A percentile compares a stretch with the other conserved stretches of the same genome.
phyloP scores from a whole-genome alignment of 805 yeast species.

The Jamesozyma jinghongensis region DNA sequence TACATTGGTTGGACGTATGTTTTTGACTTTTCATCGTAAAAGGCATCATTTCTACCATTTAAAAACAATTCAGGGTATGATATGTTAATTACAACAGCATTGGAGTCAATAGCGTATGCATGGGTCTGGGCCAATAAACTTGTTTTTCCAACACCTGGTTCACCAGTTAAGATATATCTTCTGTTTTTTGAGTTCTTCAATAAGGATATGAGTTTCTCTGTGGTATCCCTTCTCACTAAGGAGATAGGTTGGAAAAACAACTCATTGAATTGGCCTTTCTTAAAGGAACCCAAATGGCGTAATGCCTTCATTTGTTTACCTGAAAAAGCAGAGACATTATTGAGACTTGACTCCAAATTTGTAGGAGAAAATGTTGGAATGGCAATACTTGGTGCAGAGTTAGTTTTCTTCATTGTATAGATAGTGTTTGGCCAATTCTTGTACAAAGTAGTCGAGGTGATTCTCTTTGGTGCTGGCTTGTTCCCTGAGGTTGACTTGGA shows the following conservation, averaged over 20 bases:
- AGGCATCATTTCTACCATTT: conserved; percentile 69
- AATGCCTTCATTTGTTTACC: conserved; percentile 36
- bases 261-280: conserved; percentile 61
- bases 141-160: conserved; percentile 72
- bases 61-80: conserved; percentile 51
- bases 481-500: conserved; percentile 17
- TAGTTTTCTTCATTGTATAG: conserved; percentile 23
- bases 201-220: conserved; percentile 33
- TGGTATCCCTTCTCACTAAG: conserved; percentile 44
- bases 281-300: conserved; percentile 51
- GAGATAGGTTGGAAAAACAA: conserved; percentile 52
- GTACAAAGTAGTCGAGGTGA: conserved; percentile 24
- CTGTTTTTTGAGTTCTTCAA: conserved; percentile 35
- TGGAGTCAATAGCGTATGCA: conserved; percentile 33
- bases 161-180: conserved; percentile 54
- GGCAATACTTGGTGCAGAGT: conserved; percentile 21
- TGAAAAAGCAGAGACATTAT: conserved; percentile 36
- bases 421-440: conserved; percentile 30
- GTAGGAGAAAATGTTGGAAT: conserved; percentile 16
- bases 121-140: conserved; percentile 53
- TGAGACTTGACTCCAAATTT: conserved; percentile 10
- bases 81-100: conserved; percentile 55
- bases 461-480: conserved; percentile 21
- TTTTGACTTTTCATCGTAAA: conserved; percentile 39
- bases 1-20: conserved; percentile 73